Evolutionary conservation across 352 stramenopile genomes (phyloP), one percentile per base, ranked within the genome.

Genomic region (Phytophthora cactorum): DNA sequence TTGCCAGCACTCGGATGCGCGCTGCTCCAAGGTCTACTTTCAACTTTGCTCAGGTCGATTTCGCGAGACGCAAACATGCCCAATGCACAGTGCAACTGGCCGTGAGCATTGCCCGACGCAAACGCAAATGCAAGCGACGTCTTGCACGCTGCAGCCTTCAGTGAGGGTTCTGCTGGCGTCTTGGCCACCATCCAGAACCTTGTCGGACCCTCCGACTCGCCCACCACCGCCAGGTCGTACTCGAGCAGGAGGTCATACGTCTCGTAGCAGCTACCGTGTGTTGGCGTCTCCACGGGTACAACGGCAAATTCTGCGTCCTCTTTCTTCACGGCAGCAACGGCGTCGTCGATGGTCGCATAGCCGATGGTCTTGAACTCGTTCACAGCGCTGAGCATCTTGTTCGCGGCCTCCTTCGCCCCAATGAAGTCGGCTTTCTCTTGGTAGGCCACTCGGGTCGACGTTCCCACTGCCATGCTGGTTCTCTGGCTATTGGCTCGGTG

Each of bases 201-300:
- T 46, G 96, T 22, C 91, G 95, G 17, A 17, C 57, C 44, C 55
- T 89, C 78, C 59, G 79, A 81, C 63, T 92, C 84, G 49, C 77
- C 79, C 9, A 95, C 77, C 12, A 93, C 88, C 43, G 81, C 73
- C 34, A 95, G 63, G 8, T 76, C 78, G 72, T 89, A 88, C 72
- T 86, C 80, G 46, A 93, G 75, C 69, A 93, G 52, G 46, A 95
- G 59, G 63, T 95, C 86, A 74, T 99, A 99, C 70, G 98, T 98
- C 52, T 97, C 93, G 77, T 99, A 97, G 71, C 98, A 99, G 25
- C 83, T 98, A 7, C 97, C 97, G 44, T 91, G 93, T 34, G 98
- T 78, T 6, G 90, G 93, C 68, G 98, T 98, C 75, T 99, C 97
- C 45, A 99, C 95, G 3, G 96, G 95, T 5, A 99, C 52, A 27